These are phyloP conservation scores for Coniella lustricola DNA, from an alignment of 2,329 filamentous ascomycete genomes.

Conservation along the genomic window DNA sequence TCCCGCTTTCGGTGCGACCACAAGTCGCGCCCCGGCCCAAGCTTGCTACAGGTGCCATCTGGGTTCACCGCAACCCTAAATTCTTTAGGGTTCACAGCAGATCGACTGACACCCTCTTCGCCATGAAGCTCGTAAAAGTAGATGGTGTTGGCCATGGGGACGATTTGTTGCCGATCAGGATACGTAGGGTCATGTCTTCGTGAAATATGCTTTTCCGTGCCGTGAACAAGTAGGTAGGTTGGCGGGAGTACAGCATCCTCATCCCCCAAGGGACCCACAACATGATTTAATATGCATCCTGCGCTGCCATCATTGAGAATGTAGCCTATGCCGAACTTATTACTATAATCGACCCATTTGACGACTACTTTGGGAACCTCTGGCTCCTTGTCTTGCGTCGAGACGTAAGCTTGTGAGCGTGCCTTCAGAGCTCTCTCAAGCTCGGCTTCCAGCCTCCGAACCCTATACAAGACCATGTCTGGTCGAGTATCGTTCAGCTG, in stretches of 20 bases:
- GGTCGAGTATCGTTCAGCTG: constrained; percentile 47
- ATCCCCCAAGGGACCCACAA: constrained; percentile 44
- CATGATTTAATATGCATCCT: constrained; percentile 59
- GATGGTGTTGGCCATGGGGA: constrained; percentile 58
- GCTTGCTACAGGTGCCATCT: constrained; percentile 53
- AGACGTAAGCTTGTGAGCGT: constrained; percentile 54
- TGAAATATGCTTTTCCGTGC: constrained; percentile 64
- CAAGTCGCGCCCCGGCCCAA: constrained; percentile 55
- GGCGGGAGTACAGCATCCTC: constrained; percentile 53
- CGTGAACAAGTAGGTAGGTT: constrained; percentile 63
- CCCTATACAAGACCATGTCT: constrained; percentile 48
- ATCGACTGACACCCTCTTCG: constrained; percentile 53
- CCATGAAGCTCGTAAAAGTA: constrained; percentile 70
- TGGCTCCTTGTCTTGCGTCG: constrained; percentile 45
- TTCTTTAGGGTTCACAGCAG: constrained; percentile 57
- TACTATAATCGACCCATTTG: constrained; percentile 86
- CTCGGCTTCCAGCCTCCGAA: constrained; percentile 51
- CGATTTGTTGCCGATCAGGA: constrained; percentile 50
- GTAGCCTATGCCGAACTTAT: constrained; percentile 79
- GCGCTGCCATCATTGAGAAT: constrained; percentile 77
- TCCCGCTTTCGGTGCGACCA: constrained; percentile 61
- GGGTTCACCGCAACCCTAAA: constrained; percentile 50
- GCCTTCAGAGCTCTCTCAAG: constrained; percentile 57
- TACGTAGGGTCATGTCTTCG: constrained; percentile 51
- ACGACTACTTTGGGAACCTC: constrained; percentile 58